A percentile compares a stretch with the other conserved stretches of the same genome.
Conservation (phyloP, 106 monocot species). For the Cymbidium sinense region DNA sequence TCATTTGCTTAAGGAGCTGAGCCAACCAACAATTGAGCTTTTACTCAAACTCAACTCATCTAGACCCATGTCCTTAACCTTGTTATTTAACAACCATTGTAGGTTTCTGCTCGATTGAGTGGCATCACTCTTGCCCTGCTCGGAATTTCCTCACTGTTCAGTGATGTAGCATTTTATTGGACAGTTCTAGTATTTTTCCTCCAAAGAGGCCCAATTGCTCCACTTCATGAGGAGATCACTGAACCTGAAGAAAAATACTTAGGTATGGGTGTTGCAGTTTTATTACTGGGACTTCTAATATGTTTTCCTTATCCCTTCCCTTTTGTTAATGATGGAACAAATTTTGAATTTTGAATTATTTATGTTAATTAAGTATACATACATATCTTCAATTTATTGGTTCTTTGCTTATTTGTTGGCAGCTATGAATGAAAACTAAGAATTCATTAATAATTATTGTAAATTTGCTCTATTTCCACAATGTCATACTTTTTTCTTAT, state of each 20-base stretch:
- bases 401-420: no score
- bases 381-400: no score
- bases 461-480: no score
- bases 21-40: no score
- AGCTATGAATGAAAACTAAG: no score
- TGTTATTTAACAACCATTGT: not conserved
- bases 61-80: not conserved
- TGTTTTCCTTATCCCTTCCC: slow-evolving; percentile 91
- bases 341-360: slow-evolving; percentile 35
- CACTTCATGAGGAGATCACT: slow-evolving; percentile 87
- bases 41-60: no score
- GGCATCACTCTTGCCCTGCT: slow-evolving; percentile 57
- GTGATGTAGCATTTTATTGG: slow-evolving; percentile 94
- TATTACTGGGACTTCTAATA: slow-evolving; percentile 72
- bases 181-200: slow-evolving; percentile 81
- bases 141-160: slow-evolving; percentile 75
- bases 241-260: slow-evolving; percentile 60
- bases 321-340: slow-evolving; percentile 27
- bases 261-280: slow-evolving; percentile 55
- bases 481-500: no score
- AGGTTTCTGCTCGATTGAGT: slow-evolving; percentile 57
- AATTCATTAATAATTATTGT: no score
- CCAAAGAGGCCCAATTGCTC: slow-evolving; percentile 86
- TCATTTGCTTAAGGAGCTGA: not conserved
- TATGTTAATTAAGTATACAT: no score